Conservation (phyloP, 495 filamentous ascomycete species). For the Evansstolkia leycettana region DNA sequence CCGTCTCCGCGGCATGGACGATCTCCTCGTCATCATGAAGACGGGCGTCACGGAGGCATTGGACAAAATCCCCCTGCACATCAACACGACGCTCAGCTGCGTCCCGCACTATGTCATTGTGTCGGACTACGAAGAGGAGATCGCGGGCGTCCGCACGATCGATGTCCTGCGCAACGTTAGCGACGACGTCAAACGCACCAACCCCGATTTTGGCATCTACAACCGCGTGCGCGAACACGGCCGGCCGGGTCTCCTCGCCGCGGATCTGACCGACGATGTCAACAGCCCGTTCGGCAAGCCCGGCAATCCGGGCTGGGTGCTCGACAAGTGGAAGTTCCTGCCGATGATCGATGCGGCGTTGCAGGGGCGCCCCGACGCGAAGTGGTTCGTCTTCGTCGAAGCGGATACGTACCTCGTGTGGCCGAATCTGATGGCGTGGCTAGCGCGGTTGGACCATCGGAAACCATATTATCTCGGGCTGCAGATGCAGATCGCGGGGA, state of each 20-base stretch:
- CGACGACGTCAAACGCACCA: constrained; percentile 16
- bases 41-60: constrained; percentile 29
- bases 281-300: constrained; percentile 24
- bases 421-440: constrained; percentile 47
- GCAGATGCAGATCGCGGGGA: constrained; percentile 31
- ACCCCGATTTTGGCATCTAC: constrained; percentile 32
- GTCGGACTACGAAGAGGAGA: constrained; percentile 34
- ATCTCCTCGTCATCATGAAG: constrained; percentile 30
- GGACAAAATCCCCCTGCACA: constrained; percentile 26
- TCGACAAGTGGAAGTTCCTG: constrained; percentile 64
- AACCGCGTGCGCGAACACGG: constrained; percentile 26
- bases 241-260: constrained; percentile 18
- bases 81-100: constrained; percentile 27
- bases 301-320: constrained; percentile 43
- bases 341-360: constrained; percentile 49
- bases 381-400: constrained; percentile 61
- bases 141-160: constrained; percentile 23
- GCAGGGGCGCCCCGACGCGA: constrained; percentile 31
- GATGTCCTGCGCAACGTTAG: constrained; percentile 30
- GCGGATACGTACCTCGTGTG: constrained; percentile 56
- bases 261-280: constrained; percentile 17
- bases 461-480: constrained; percentile 42
- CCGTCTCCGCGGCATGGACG: constrained; percentile 12
- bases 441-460: constrained; percentile 34
- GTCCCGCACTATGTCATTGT: constrained; percentile 31